Percentiles rank a stretch among this genome's conserved stretches.
Evolutionary conservation across 179 eudicot genomes (phyloP).

Genomic region (Sideroxylon spinosum): DNA sequence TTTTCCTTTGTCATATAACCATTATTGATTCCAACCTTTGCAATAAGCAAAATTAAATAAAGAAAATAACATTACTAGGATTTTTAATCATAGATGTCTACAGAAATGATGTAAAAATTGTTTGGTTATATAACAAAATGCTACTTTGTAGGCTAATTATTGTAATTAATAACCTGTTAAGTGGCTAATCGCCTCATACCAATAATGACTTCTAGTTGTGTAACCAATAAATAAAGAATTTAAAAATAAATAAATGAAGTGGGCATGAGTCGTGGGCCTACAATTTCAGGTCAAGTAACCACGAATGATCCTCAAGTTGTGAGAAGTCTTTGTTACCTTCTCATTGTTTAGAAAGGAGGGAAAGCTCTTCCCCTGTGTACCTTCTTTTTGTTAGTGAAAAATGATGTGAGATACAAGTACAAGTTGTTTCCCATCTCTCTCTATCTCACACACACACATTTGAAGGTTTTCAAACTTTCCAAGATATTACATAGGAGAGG

Average conservation of each 20-base stretch:
- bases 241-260: too few species aligned
- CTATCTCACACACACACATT: not conserved
- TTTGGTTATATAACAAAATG: too few species aligned
- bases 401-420: slow-evolving; percentile 7
- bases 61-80: not conserved
- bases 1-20: not conserved
- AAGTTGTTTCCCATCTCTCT: slow-evolving; percentile 7
- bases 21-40: not conserved
- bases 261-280: not conserved
- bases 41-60: not conserved
- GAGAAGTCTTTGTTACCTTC: slow-evolving; percentile 2
- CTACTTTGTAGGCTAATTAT: too few species aligned
- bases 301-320: slow-evolving; percentile 9
- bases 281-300: not conserved
- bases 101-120: too few species aligned
- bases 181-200: too few species aligned
- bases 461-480: not conserved
- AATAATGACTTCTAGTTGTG: too few species aligned
- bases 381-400: slow-evolving; percentile 8
- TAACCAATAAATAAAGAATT: too few species aligned
- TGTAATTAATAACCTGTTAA: too few species aligned
- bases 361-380: not conserved
- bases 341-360: not conserved
- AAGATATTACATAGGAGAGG: not conserved
- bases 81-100: too few species aligned